Conservation (phyloP, 108 stramenopile species). For the Nannochloropsis oceanica region DNA sequence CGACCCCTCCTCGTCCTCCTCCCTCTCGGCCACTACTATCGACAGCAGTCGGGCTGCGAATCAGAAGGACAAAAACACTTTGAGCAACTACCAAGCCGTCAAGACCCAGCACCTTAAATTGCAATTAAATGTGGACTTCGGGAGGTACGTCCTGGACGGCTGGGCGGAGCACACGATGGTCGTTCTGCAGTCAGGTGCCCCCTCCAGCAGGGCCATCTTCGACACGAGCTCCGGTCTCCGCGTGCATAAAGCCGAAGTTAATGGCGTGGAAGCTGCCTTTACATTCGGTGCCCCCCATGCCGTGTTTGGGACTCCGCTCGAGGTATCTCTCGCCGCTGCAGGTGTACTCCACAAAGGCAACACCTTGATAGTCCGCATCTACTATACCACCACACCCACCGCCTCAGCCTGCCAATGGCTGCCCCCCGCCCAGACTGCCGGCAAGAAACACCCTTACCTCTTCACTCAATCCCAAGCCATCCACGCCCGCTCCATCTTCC, state of each 20-base stretch:
- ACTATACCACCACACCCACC: conserved; percentile 52
- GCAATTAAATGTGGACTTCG: background rate
- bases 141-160: background rate
- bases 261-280: background rate
- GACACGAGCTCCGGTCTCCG: background rate
- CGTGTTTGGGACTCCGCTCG: background rate
- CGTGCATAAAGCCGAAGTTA: background rate
- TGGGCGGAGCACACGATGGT: background rate
- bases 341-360: background rate
- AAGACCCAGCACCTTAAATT: background rate
- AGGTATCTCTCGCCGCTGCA: background rate
- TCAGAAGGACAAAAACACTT: background rate
- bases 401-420: conserved; percentile 84
- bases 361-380: conserved; percentile 40
- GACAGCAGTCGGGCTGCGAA: background rate
- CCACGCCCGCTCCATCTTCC: conserved; percentile 78
- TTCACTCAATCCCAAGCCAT: conserved; percentile 94
- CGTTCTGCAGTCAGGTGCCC: background rate
- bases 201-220: background rate
- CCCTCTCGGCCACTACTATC: background rate
- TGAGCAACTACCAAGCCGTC: background rate
- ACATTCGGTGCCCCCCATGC: background rate
- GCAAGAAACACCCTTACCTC: conserved; percentile 73
- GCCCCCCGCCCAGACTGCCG: conserved; percentile 73
- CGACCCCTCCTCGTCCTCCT: background rate